phyloP scores from a whole-genome alignment of 768 basidiomycete species.

The Auriscalpium microsporum region DNA sequence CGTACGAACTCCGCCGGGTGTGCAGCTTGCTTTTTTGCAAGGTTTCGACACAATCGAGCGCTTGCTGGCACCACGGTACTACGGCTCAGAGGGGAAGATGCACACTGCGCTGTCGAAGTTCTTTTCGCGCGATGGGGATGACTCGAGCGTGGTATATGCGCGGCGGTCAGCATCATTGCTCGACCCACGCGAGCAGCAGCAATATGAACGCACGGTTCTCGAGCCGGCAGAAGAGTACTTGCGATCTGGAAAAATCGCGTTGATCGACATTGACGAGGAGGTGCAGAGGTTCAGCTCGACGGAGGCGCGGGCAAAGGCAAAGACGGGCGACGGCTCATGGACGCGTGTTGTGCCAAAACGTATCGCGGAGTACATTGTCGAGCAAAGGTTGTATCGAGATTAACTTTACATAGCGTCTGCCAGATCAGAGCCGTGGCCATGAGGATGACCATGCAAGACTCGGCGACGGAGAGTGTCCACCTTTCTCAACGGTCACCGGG shows the following conservation, averaged over 20 bases:
- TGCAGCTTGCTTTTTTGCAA: conserved; percentile 60
- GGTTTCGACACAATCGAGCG: conserved; percentile 84
- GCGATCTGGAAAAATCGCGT: conserved; percentile 37
- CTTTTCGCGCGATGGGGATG: conserved; percentile 47
- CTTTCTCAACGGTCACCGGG: not conserved
- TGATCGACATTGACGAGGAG: conserved; percentile 54
- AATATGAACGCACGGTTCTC: conserved; percentile 20
- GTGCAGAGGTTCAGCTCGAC: conserved; percentile 64
- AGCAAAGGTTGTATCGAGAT: conserved; percentile 36
- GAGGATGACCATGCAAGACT: too few relatives aligned
- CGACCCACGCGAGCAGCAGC: conserved; percentile 20
- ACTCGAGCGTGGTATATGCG: conserved; percentile 60
- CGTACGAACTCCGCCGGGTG: conserved; percentile 1
- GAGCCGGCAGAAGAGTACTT: conserved; percentile 42
- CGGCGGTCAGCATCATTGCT: conserved; percentile 31
- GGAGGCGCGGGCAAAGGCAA: conserved; percentile 44
- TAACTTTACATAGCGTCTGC: too few relatives aligned
- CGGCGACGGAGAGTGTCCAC: too few relatives aligned
- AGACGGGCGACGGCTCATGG: conserved; percentile 32
- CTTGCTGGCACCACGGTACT: conserved; percentile 70
- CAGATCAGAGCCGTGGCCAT: too few relatives aligned
- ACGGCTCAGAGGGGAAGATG: conserved; percentile 49
- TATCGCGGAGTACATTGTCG: conserved; percentile 44
- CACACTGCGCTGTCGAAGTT: conserved; percentile 43
- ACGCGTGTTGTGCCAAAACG: conserved; percentile 34